A percentile compares a stretch with the other conserved stretches of the same genome.
Conservation (phyloP, 257 asterid species). For the Euphrasia confusa region DNA sequence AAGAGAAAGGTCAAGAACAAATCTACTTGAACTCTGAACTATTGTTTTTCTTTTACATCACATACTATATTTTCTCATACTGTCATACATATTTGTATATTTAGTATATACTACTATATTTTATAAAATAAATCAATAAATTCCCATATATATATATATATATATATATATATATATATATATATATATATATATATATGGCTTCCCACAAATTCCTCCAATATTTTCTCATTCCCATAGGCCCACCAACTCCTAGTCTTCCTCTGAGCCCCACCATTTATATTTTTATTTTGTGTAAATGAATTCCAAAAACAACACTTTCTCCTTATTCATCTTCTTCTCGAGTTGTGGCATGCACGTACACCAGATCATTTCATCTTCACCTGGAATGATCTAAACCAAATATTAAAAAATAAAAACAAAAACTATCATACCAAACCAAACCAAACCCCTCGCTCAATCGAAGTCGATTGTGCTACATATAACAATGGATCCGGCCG, state of each 20-base stretch:
- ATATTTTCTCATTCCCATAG: neutral
- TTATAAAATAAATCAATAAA: too few species aligned
- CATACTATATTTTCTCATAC: too few species aligned
- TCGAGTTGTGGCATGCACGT: conserved; percentile 8
- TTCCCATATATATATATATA: neutral
- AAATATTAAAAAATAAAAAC: neutral
- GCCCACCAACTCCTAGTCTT: neutral
- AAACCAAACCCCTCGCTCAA: neutral
- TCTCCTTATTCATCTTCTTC: neutral
- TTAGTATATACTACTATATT: too few species aligned
- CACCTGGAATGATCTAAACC: conserved; percentile 1
- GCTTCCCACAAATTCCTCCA: conserved; percentile 24
- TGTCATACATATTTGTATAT: too few species aligned
- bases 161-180: neutral
- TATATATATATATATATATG: neutral
- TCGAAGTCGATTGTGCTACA: conserved; percentile 1
- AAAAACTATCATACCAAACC: neutral
- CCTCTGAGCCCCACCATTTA: neutral
- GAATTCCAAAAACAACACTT: conserved; percentile 10
- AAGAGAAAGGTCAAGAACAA: too few species aligned
- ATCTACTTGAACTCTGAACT: too few species aligned
- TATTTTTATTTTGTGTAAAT: neutral
- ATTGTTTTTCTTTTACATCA: too few species aligned
- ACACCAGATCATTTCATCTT: conserved; percentile 9
- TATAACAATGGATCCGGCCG: conserved; percentile 34